Evolutionary conservation across 140 eudicot genomes (phyloP).

Genomic region (Stevia rebaudiana): DNA sequence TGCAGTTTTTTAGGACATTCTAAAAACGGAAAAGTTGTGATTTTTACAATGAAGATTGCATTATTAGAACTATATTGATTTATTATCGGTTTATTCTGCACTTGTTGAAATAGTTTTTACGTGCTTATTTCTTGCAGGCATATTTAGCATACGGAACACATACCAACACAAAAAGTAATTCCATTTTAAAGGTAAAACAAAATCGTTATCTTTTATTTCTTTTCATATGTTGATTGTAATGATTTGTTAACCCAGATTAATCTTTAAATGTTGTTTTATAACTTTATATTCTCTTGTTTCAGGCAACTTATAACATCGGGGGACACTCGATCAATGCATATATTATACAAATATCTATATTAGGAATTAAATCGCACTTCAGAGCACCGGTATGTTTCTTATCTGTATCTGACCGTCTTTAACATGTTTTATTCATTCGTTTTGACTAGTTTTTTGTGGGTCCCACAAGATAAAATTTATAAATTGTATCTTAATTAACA

Average conservation of each 20-base stretch:
- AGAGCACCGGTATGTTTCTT: slow-evolving; percentile 62
- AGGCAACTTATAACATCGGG: slow-evolving; percentile 81
- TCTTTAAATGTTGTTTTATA: not conserved
- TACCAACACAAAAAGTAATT: slow-evolving; percentile 46
- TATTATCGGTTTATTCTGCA: not conserved
- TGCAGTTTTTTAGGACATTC: not conserved
- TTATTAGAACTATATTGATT: not conserved
- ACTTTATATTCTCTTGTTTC: slow-evolving; percentile 16
- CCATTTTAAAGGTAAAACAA: slow-evolving; percentile 55
- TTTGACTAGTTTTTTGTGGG: not conserved
- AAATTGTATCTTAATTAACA: slow-evolving; percentile 10
- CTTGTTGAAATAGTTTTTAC: slow-evolving; percentile 1
- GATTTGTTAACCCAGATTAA: slow-evolving; percentile 3
- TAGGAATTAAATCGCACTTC: slow-evolving; percentile 73
- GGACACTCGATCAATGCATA: slow-evolving; percentile 73
- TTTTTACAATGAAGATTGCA: not conserved
- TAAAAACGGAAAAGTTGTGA: not conserved
- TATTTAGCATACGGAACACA: slow-evolving; percentile 85
- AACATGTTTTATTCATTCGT: slow-evolving; percentile 2
- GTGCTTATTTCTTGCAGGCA: slow-evolving; percentile 50
- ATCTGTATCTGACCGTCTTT: not conserved
- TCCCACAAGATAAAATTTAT: not conserved
- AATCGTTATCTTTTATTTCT: not conserved
- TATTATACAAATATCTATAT: slow-evolving; percentile 63
- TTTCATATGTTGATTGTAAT: slow-evolving; percentile 2